Conservation (phyloP, 225 moss, liverwort and hornwort species). For the Pleurozium schreberi region DNA sequence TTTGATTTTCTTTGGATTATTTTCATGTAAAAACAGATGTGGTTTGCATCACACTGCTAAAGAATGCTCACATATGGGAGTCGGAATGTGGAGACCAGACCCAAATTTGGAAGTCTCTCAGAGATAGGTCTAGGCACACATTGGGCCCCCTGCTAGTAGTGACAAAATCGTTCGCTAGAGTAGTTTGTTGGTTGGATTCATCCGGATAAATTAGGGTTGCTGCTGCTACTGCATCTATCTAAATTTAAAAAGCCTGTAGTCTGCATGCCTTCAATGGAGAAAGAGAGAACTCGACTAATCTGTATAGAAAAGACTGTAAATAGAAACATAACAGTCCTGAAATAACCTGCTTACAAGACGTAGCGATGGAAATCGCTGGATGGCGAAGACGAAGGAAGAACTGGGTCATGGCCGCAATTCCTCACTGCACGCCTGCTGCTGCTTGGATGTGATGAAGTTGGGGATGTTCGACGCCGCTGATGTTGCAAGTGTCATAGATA, state of each 20-base stretch:
- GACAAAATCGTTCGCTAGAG: slow-evolving; percentile 15
- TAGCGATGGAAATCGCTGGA: background rate
- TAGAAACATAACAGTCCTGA: background rate
- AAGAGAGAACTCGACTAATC: background rate
- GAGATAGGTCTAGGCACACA: background rate
- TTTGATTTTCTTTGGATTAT: slow-evolving; percentile 4
- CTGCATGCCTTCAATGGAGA: background rate
- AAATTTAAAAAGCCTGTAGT: background rate
- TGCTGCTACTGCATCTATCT: background rate
- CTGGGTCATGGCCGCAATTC: background rate
- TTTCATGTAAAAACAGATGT: slow-evolving; percentile 20
- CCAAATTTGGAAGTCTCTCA: background rate
- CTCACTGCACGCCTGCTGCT: background rate
- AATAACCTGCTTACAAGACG: background rate
- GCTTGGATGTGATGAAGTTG: background rate
- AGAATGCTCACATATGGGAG: slow-evolving; percentile 17
- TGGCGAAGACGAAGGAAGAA: background rate
- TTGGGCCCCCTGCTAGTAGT: background rate
- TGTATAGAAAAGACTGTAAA: background rate
- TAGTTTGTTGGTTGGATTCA: background rate
- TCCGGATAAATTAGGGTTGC: slow-evolving; percentile 19
- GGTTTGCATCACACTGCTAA: slow-evolving; percentile 32
- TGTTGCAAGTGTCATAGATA: background rate
- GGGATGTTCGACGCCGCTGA: background rate
- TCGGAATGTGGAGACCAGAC: background rate